Base-by-base conservation (phyloP, 371 early-diverging fungal species). In the Capniomyces stellatus region DNA sequence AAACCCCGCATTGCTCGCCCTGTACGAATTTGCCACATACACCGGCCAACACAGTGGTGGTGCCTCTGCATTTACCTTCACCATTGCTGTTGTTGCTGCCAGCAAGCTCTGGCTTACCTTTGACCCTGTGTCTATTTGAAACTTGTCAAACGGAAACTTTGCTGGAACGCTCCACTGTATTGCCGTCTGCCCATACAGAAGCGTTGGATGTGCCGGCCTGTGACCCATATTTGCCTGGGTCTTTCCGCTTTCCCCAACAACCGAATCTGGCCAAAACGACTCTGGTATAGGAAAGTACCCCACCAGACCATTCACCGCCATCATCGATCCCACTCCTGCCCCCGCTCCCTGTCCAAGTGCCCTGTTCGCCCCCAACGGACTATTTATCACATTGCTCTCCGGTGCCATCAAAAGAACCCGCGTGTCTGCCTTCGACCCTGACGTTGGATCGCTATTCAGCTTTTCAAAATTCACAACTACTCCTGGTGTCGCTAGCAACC, bases 221-320 rank as follows among this genome's bases (percentile, higher is more conserved):
- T 56, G 58, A 3, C 73, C 71, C 54, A 31, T 29, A 30, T 35
- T 42, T 43, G 42, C 27, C 6, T 39, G 27, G 1, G 21, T 35
- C 8, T 29, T 29, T 30, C 19, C 31, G 2, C 31, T 2, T 19
- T 43, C 25, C 3, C 46, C 48, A 2, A 29, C 47, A 24, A 66
- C 61, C 3, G 58, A 44, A 29, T 74, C 74, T 2, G 74, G 71
- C 81, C 80, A 80, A 60, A 75, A 83, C 8, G 76, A 52, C 54
- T 83, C 84, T 1, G 84, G 84, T 8, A 83, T 76, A 2, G 84
- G 84, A 62, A 81, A 81, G 56, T 72, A 71, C 6, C 79, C 70
- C 8, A 63, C 41, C 13, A 69, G 67, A 1, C 66, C 68, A 31
- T 48, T 57, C 40, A 64, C 55, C 43, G 65, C 44, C 29, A 66